Evolutionary conservation across 176 grass and related monocot genomes (phyloP), one percentile per base, ranked within the genome.

Genomic region (Bonia amplexicaulis): DNA sequence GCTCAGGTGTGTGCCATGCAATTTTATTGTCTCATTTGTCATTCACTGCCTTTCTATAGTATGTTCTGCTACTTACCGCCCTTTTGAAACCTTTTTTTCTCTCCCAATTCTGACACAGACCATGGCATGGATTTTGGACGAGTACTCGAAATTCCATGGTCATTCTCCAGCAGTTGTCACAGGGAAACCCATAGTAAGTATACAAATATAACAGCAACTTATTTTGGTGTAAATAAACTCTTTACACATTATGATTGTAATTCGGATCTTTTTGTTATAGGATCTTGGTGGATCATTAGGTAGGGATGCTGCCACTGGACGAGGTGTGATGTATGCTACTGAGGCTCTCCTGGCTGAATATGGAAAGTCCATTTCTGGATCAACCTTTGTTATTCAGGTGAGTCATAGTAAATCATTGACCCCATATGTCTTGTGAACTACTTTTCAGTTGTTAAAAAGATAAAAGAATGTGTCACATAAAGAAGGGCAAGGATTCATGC

Each of bases 121-220:
- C 7, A 98, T 98, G 96, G 96, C 96, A 78, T 98, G 96, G 96
- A 98, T 98, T 64, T 78, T 95, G 53, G 96, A 98, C 44, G 93
- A 98, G 68, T 98, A 98, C 73, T 98, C 96, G 0, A 98, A 98
- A 78, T 98, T 98, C 71, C 93, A 98, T 84, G 93, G 96, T 55
- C 89, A 98, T 83, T 98, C 96, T 41, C 93, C 93, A 35, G 96
- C 96, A 69, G 88, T 98, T 63, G 96, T 96, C 74, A 98, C 96
- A 11, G 96, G 96, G 79, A 98, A 98, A 55, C 96, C 96, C 75
- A 89, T 98, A 48, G 96, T 98, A 89, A 88, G 96, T 87, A 63
- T 52, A 76, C 58, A 33, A 76, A 80, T 65, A 53, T 81, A 63
- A 75, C 16, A 82, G 2, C 26, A 82, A 49, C 4, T 84, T 39